phyloP scores from a whole-genome alignment of 2,329 filamentous ascomycete genomes.

The Xylaria sp. region DNA sequence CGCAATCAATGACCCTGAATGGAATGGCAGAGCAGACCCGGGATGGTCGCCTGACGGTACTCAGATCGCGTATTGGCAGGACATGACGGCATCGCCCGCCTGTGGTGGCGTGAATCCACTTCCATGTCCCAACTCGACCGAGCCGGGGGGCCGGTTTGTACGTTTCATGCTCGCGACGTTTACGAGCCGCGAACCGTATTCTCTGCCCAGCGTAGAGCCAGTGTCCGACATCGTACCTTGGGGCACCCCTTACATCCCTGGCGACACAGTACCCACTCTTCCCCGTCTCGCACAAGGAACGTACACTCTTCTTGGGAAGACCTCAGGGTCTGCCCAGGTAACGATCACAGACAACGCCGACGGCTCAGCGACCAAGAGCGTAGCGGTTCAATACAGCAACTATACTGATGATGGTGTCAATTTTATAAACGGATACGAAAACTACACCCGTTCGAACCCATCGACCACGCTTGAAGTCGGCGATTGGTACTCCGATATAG shows the following conservation, averaged over 20 bases:
- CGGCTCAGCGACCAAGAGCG: slow-evolving; percentile 37
- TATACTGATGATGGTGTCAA: slow-evolving; percentile 53
- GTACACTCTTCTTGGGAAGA: slow-evolving; percentile 39
- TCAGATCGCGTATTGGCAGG: slow-evolving; percentile 57
- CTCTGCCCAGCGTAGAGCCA: background rate
- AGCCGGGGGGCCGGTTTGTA: slow-evolving; percentile 52
- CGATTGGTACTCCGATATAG: slow-evolving; percentile 16
- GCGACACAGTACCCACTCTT: background rate
- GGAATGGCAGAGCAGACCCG: slow-evolving; percentile 62
- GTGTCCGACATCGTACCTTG: slow-evolving; percentile 43
- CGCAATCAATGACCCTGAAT: slow-evolving; percentile 58
- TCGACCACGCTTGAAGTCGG: background rate
- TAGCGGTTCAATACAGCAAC: slow-evolving; percentile 52
- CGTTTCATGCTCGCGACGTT: slow-evolving; percentile 57
- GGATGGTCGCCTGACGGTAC: slow-evolving; percentile 57
- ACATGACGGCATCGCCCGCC: slow-evolving; percentile 52
- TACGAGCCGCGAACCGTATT: slow-evolving; percentile 34
- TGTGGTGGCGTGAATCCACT: slow-evolving; percentile 59
- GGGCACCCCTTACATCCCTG: slow-evolving; percentile 48
- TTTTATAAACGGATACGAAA: slow-evolving; percentile 52
- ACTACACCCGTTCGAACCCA: slow-evolving; percentile 31
- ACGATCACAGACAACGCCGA: slow-evolving; percentile 32
- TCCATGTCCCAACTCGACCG: slow-evolving; percentile 54
- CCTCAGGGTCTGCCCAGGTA: slow-evolving; percentile 41
- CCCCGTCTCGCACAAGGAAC: slow-evolving; percentile 18